These are phyloP conservation scores for Microdochium trichocladiopsis DNA, from an alignment of 2,329 filamentous ascomycete species.

Conservation along the genomic window DNA sequence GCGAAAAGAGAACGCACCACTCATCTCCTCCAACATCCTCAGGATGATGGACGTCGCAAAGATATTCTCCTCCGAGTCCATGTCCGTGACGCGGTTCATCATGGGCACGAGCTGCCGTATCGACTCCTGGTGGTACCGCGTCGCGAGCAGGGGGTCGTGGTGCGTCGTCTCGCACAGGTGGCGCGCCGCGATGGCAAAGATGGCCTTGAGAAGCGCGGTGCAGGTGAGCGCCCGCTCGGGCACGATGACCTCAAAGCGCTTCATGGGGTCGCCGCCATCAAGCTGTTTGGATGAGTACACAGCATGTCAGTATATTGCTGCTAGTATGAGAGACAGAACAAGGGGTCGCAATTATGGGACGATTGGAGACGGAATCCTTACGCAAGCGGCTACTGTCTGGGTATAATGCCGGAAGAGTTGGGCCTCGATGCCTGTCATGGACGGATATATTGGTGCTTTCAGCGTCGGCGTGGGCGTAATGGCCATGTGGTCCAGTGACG, in stretches of 20 bases:
- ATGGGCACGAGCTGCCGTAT: neutral
- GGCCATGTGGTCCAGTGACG: neutral
- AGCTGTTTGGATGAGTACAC: neutral
- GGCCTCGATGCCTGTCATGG: neutral
- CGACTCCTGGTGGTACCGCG: constrained; percentile 1
- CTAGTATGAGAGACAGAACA: neutral
- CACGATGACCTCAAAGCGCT: neutral
- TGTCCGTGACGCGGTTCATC: constrained; percentile 12
- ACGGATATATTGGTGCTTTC: neutral
- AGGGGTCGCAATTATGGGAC: neutral
- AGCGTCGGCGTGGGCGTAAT: neutral
- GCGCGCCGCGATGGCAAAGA: neutral
- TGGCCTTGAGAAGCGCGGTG: neutral
- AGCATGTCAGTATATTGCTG: too few species aligned
- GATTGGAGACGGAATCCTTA: neutral
- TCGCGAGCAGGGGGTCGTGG: neutral
- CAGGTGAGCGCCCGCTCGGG: neutral
- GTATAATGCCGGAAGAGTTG: neutral
- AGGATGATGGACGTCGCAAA: constrained; percentile 50
- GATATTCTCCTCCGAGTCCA: constrained; percentile 39
- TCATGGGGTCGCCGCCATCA: neutral
- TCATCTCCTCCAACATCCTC: constrained; percentile 48
- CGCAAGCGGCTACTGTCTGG: neutral
- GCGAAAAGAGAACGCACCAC: neutral
- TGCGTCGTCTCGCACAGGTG: neutral